Evolutionary conservation across 208 protist genomes (phyloP).

Genomic region (Wallacemonas collosoma): DNA sequence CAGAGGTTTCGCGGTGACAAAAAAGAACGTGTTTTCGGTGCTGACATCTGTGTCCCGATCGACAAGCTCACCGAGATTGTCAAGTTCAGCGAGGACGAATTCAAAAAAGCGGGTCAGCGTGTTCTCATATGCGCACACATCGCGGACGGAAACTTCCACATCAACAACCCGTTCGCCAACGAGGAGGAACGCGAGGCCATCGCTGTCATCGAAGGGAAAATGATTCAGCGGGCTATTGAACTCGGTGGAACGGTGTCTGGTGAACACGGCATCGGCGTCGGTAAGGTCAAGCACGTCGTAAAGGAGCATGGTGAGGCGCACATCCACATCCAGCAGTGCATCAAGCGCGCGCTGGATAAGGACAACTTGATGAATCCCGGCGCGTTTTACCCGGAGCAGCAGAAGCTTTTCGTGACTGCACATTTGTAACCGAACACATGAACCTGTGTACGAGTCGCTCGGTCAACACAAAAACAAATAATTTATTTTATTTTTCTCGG

Average conservation of each 20-base stretch:
- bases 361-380: constrained; percentile 90
- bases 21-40: constrained; percentile 44
- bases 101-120: constrained; percentile 29
- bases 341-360: constrained; percentile 88
- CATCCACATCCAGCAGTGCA: constrained; percentile 77
- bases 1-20: constrained; percentile 29
- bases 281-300: constrained; percentile 60
- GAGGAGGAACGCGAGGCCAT: constrained; percentile 47
- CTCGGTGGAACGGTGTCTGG: constrained; percentile 80
- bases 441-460: too few species aligned
- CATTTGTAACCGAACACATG: constrained; percentile 27
- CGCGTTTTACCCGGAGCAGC: constrained; percentile 69
- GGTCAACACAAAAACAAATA: neutral
- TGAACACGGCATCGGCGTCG: constrained; percentile 86
- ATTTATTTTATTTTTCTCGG: neutral
- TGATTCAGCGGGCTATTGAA: constrained; percentile 72
- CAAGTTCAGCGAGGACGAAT: constrained; percentile 68
- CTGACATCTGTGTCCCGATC: constrained; percentile 91
- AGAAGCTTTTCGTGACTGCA: constrained; percentile 38
- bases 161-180: constrained; percentile 61
- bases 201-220: constrained; percentile 54
- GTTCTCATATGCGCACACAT: constrained; percentile 83
- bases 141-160: constrained; percentile 92
- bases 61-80: constrained; percentile 72
- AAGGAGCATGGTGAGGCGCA: constrained; percentile 68